Conservation (phyloP, 805 yeast species). For the Ogataea polymorpha region DNA sequence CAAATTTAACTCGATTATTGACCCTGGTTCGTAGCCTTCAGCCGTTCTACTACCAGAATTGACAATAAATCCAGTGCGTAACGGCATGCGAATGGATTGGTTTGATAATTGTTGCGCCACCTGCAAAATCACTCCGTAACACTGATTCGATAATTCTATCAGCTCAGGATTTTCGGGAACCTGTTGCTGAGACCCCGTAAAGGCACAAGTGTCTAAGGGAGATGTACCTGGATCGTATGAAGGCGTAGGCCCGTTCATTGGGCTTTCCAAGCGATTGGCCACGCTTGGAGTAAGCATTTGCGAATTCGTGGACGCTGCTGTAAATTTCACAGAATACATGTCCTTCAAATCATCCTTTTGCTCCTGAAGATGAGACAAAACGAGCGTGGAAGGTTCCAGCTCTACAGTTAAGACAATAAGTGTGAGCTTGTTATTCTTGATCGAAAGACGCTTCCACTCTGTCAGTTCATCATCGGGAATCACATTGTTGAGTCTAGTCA, state of each 20-base stretch:
- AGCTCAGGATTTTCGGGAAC: slow-evolving; percentile 27
- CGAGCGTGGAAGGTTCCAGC: slow-evolving; percentile 46
- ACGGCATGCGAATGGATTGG: slow-evolving; percentile 66
- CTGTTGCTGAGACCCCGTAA: slow-evolving; percentile 3
- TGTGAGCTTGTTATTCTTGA: slow-evolving; percentile 52
- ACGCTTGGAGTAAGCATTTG: slow-evolving; percentile 23
- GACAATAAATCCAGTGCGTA: slow-evolving; percentile 66
- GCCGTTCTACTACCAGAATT: slow-evolving; percentile 26
- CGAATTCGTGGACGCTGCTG: slow-evolving; percentile 29
- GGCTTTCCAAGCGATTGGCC: slow-evolving; percentile 26
- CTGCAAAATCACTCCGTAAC: slow-evolving; percentile 57
- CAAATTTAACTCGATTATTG: slow-evolving; percentile 55
- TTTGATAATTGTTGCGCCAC: slow-evolving; percentile 64
- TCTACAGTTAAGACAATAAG: slow-evolving; percentile 70
- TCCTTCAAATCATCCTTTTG: slow-evolving; percentile 21
- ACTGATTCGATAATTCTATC: slow-evolving; percentile 48
- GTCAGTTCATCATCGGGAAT: slow-evolving; percentile 79
- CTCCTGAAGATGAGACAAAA: slow-evolving; percentile 26
- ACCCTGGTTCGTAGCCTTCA: slow-evolving; percentile 22
- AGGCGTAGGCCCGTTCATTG: slow-evolving; percentile 29
- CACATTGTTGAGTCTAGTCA: slow-evolving; percentile 69
- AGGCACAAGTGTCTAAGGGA: slow-evolving; percentile 21
- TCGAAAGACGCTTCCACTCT: slow-evolving; percentile 73
- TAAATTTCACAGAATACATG: slow-evolving; percentile 21
- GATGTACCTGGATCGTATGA: slow-evolving; percentile 28